Conservation (phyloP, 2,329 filamentous ascomycete species). For the Xylaria sp. region DNA sequence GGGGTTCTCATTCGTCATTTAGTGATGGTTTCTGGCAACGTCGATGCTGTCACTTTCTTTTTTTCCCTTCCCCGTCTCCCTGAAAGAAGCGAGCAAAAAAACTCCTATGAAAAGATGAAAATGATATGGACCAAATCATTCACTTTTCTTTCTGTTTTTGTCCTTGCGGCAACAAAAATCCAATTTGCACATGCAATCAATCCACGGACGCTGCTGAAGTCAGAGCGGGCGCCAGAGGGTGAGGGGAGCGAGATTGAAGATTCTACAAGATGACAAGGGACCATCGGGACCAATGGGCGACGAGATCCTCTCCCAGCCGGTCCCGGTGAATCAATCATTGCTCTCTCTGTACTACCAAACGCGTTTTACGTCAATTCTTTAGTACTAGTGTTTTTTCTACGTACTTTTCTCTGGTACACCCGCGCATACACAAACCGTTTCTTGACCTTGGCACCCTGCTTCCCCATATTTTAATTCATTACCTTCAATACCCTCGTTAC, state of each 20-base stretch:
- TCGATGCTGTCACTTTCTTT: conserved; percentile 19
- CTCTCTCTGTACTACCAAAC: conserved; percentile 29
- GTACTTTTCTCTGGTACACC: conserved; percentile 18
- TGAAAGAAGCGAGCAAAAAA: neutral
- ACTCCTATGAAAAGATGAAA: neutral
- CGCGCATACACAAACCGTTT: conserved; percentile 13
- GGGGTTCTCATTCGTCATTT: conserved; percentile 26
- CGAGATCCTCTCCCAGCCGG: conserved; percentile 20
- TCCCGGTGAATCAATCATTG: conserved; percentile 31
- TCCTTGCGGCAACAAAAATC: conserved; percentile 1
- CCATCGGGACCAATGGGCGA: conserved; percentile 24
- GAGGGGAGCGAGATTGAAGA: conserved; percentile 13
- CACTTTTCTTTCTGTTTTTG: neutral
- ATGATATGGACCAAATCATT: neutral
- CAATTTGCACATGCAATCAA: neutral
- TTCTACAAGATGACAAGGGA: conserved; percentile 23
- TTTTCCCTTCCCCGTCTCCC: conserved; percentile 15
- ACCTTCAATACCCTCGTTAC: neutral
- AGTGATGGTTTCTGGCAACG: conserved; percentile 20
- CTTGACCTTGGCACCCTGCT: conserved; percentile 14
- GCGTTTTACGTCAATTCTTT: conserved; percentile 30
- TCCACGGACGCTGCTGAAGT: conserved; percentile 19
- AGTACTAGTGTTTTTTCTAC: conserved; percentile 14
- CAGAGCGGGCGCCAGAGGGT: conserved; percentile 13
- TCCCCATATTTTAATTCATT: conserved; percentile 25